These are phyloP conservation scores for Saccharomycopsis oosterbeekiorum DNA, from an alignment of 805 yeast genomes.

Conservation along the genomic window DNA sequence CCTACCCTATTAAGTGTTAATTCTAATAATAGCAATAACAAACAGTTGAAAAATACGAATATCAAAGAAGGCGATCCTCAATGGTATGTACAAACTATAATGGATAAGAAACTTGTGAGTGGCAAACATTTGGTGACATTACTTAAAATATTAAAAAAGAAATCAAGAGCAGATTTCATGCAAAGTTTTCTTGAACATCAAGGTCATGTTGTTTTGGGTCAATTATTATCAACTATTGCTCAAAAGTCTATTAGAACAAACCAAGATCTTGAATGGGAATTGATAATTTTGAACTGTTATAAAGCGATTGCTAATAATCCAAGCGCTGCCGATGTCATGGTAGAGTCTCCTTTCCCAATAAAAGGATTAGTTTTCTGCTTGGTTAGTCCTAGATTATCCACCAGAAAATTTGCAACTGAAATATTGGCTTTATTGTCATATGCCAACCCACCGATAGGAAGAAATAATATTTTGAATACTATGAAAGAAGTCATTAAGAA, in stretches of 20 bases:
- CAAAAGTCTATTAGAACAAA: constrained; percentile 30
- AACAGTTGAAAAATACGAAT: not conserved
- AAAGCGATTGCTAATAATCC: constrained; percentile 35
- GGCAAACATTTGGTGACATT: constrained; percentile 30
- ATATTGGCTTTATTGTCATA: constrained; percentile 29
- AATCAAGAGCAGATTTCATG: constrained; percentile 21
- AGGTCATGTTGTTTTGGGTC: constrained; percentile 41
- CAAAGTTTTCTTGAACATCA: constrained; percentile 36
- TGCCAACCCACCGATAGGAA: constrained; percentile 25
- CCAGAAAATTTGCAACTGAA: constrained; percentile 47
- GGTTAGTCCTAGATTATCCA: constrained; percentile 40
- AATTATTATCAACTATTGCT: constrained; percentile 32
- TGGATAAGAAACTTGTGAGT: constrained; percentile 29
- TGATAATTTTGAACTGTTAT: constrained; percentile 39
- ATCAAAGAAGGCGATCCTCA: constrained; percentile 29
- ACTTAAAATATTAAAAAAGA: constrained; percentile 20
- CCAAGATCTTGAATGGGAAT: constrained; percentile 42
- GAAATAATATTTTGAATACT: constrained; percentile 23
- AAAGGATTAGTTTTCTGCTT: constrained; percentile 37
- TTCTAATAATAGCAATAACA: constrained; percentile 6
- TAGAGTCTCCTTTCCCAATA: constrained; percentile 21
- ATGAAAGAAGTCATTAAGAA: constrained; percentile 20
- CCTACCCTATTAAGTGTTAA: constrained; percentile 8
- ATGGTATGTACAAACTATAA: constrained; percentile 33
- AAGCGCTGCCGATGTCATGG: constrained; percentile 22